Conservation (phyloP, 2,329 filamentous ascomycete species). For the Sporothrix brasiliensis region DNA sequence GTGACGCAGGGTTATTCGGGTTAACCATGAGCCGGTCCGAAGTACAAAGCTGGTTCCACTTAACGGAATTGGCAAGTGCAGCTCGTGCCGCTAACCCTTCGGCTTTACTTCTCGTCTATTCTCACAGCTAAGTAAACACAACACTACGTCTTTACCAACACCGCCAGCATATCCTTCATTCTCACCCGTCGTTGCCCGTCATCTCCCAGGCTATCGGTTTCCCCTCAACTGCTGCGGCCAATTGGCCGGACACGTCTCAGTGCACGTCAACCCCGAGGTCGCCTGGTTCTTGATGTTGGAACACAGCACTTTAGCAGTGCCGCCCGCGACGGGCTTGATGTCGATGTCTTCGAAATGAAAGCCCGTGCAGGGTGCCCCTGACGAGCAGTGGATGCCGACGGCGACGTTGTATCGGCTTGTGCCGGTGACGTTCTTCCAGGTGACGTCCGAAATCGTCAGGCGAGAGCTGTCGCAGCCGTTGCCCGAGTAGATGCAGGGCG, state of each 20-base stretch:
- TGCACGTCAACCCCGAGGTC: conserved; percentile 43
- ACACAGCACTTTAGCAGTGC: conserved; percentile 48
- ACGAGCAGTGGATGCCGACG: conserved; percentile 51
- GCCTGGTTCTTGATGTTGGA: conserved; percentile 48
- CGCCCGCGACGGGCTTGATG: conserved; percentile 49
- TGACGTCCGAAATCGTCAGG: conserved; percentile 51
- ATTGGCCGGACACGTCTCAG: conserved; percentile 44
- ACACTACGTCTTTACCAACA: background rate
- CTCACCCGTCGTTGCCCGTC: background rate
- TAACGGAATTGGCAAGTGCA: background rate
- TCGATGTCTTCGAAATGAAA: conserved; percentile 52
- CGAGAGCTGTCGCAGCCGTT: conserved; percentile 47
- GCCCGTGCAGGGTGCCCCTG: conserved; percentile 48
- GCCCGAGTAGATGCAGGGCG: conserved; percentile 50
- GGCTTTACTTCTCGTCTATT: background rate
- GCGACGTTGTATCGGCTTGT: conserved; percentile 54
- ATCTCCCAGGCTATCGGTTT: conserved; percentile 36
- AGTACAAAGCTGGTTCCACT: background rate
- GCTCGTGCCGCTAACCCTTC: background rate
- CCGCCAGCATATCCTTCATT: too few relatives aligned
- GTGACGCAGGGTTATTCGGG: conserved; percentile 30
- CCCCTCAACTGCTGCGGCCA: conserved; percentile 47
- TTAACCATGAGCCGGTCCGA: conserved; percentile 25
- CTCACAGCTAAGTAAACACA: conserved; percentile 4
- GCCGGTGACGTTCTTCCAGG: conserved; percentile 55